phyloP scores from a whole-genome alignment of 2,329 filamentous ascomycete genomes.

The Monosporascus sp. region DNA sequence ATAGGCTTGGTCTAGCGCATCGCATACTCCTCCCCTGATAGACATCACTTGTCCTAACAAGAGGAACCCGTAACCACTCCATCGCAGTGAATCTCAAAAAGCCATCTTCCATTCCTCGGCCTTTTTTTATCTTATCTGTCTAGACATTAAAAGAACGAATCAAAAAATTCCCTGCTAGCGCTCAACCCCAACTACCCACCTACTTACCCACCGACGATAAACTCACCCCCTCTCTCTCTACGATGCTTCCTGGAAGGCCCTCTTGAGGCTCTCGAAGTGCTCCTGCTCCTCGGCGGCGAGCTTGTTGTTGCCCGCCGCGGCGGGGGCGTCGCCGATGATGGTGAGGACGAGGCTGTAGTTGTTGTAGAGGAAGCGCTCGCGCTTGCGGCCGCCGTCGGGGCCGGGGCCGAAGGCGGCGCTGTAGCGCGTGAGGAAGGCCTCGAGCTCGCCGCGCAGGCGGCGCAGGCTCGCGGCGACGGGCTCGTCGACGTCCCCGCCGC shows the following conservation, averaged over 20 bases:
- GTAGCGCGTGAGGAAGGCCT: constrained; percentile 73
- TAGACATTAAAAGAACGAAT: no score
- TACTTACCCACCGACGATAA: not conserved
- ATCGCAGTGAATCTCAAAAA: no score
- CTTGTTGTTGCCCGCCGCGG: constrained; percentile 48
- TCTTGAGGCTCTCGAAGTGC: constrained; percentile 66
- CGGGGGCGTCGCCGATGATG: constrained; percentile 68
- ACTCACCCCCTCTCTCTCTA: constrained; percentile 1
- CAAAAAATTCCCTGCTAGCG: not conserved
- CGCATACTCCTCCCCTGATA: no score
- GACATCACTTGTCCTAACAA: no score
- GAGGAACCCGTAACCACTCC: no score
- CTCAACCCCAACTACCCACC: not conserved
- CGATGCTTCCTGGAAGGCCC: constrained; percentile 46
- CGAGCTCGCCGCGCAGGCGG: constrained; percentile 73
- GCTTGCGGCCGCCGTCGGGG: constrained; percentile 53
- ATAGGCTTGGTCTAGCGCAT: no score
- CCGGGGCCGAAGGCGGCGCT: constrained; percentile 70
- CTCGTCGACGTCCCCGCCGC: constrained; percentile 94
- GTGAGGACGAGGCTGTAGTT: constrained; percentile 94
- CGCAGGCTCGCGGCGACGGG: constrained; percentile 77
- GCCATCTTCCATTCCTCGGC: not conserved
- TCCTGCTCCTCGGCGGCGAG: constrained; percentile 68
- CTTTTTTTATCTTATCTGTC: not conserved
- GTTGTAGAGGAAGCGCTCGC: constrained; percentile 85